Percentiles rank a stretch among this genome's conserved stretches.
These are phyloP conservation scores for Cryptosporidium meleagridis DNA, from an alignment of 169 alveolate species.

Conservation along the genomic window DNA sequence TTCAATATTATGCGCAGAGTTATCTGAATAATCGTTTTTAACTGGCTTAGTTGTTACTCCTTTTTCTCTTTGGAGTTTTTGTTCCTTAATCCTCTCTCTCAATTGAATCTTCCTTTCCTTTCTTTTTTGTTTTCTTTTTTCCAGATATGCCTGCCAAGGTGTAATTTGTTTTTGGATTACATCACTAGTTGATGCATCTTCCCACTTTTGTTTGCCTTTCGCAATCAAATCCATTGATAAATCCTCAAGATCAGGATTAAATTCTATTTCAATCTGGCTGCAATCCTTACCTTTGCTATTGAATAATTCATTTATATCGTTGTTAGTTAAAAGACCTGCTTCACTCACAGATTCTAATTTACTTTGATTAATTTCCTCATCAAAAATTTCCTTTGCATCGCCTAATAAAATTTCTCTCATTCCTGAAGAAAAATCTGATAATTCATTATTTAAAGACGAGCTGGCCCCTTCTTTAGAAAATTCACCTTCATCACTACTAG, in stretches of 20 bases:
- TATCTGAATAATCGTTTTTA: background rate
- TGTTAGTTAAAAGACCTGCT: background rate
- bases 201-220: slow-evolving; percentile 68
- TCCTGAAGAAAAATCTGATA: background rate
- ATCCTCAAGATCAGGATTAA: slow-evolving; percentile 52
- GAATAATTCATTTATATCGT: slow-evolving; percentile 25
- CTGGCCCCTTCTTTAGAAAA: background rate
- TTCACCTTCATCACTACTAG: slow-evolving; percentile 78
- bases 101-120: slow-evolving; percentile 59
- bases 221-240: slow-evolving; percentile 59
- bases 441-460: background rate
- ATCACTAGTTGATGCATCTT: slow-evolving; percentile 9
- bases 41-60: background rate
- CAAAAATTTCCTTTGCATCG: slow-evolving; percentile 45
- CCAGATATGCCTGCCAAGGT: slow-evolving; percentile 75
- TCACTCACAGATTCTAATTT: background rate
- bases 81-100: slow-evolving; percentile 59
- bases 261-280: slow-evolving; percentile 33
- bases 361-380: slow-evolving; percentile 20
- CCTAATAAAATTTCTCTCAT: slow-evolving; percentile 56
- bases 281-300: background rate
- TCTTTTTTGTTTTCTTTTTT: slow-evolving; percentile 72
- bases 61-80: slow-evolving; percentile 68
- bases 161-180: slow-evolving; percentile 7
- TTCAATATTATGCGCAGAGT: background rate